phyloP scores from a whole-genome alignment of 768 basidiomycete genomes.

The Aureoboletus auriporus region DNA sequence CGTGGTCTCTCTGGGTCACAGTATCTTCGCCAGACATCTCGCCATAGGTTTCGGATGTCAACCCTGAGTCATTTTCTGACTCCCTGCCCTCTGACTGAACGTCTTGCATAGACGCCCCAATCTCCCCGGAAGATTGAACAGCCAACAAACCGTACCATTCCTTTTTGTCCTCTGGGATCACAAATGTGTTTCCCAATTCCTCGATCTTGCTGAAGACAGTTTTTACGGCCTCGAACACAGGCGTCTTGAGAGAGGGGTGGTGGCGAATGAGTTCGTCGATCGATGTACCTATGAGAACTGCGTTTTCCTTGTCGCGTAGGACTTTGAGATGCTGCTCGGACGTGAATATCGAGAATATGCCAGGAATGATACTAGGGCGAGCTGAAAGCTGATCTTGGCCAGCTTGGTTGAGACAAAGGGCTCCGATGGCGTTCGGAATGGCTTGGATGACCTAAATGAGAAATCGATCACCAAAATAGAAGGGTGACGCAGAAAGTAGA shows the following conservation, averaged over 20 bases:
- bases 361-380: slow-evolving; percentile 78
- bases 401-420: slow-evolving; percentile 88
- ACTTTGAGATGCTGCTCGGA: slow-evolving; percentile 80
- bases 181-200: slow-evolving; percentile 61
- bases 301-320: slow-evolving; percentile 90
- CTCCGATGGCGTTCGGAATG: slow-evolving; percentile 93
- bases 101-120: slow-evolving; percentile 50
- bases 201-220: slow-evolving; percentile 70
- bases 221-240: slow-evolving; percentile 76
- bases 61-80: slow-evolving; percentile 17
- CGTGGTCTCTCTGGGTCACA: slow-evolving; percentile 49
- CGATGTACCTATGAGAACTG: slow-evolving; percentile 80
- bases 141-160: slow-evolving; percentile 63
- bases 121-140: slow-evolving; percentile 14
- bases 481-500: slow-evolving; percentile 1
- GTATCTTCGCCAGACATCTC: slow-evolving; percentile 30
- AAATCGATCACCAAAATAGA: slow-evolving; percentile 1
- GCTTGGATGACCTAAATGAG: slow-evolving; percentile 75
- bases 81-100: slow-evolving; percentile 22
- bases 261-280: slow-evolving; percentile 96
- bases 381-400: slow-evolving; percentile 79
- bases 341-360: slow-evolving; percentile 82
- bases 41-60: slow-evolving; percentile 12
- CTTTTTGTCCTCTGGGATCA: slow-evolving; percentile 51
- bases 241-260: slow-evolving; percentile 79